Base-by-base conservation (phyloP, 179 eudicot genomes). In the Beta corolliflora region DNA sequence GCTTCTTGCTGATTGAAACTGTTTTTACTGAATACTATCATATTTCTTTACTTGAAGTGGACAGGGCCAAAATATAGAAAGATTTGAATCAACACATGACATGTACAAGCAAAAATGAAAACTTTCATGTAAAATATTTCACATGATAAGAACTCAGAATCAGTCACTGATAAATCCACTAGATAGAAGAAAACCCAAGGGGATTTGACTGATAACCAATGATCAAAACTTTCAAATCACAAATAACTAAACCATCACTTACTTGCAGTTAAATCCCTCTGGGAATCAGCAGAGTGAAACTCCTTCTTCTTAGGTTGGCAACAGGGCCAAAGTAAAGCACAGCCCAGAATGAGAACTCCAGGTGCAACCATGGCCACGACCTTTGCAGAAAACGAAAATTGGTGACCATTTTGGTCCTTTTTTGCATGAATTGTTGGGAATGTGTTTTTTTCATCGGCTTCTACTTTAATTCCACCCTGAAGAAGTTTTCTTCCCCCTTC, bases 311-410 rank as follows among this genome's bases (percentile, higher is more conserved):
- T 90, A 54, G 91, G 71, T 60, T 83, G 91, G 79, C 91, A 85
- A 81, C 98, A 94, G 45, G 95, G 94, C 74, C 94, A 96, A 56
- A 94, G 29, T 15, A 92, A 78, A 55, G 73, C n/a, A 69, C 98
- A 94, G 29, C 94, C 91, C 64, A 94, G 71, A 81, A 91, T 5
- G 6, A 94, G 84, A 73, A 91, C 71, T 81, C 89, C 98, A 4
- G 98, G 92, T 59, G 60, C 85, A 71, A 92, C 93, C 88, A 96
- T 80, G 71, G 87, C 91, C 81, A 91, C 79, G 59, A 87, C 54
- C 83, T 86, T 91, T 63, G 92, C 61, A 25, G 80, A 80, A 83
- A 84, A 83, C 50, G 78, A 36, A 76, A 84, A 81, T 29, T 77
- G 81, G 48, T 85, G 61, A 69, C 65, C 67, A 73, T 81, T 81